These are phyloP conservation scores for Asclepias syriaca DNA, from an alignment of 257 asterid genomes.

Conservation along the genomic window DNA sequence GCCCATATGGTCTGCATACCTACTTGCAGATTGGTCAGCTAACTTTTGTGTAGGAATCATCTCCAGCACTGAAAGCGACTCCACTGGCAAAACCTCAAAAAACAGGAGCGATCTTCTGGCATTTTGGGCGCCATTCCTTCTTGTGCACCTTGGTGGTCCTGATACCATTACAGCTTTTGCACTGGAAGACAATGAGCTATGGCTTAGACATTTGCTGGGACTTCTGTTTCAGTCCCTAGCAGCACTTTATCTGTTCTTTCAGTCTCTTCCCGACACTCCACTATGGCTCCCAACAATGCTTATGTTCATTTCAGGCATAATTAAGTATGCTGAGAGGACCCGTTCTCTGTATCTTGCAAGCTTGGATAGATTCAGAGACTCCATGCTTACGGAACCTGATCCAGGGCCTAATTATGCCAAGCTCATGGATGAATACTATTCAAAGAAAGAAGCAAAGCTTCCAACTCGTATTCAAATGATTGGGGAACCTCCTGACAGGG, in stretches of 20 bases:
- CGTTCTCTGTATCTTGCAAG: conserved; percentile 37
- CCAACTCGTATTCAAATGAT: conserved; percentile 30
- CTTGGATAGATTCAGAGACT: conserved; percentile 28
- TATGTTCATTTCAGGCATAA: conserved; percentile 34
- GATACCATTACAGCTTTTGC: conserved; percentile 50
- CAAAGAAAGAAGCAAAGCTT: conserved; percentile 32
- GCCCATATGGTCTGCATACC: conserved; percentile 43
- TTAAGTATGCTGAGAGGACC: conserved; percentile 43
- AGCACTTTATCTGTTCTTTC: conserved; percentile 34
- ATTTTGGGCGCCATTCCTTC: conserved; percentile 50
- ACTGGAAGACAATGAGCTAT: conserved; percentile 46
- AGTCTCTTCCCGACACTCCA: conserved; percentile 24
- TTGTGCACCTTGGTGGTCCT: conserved; percentile 56
- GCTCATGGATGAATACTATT: conserved; percentile 39
- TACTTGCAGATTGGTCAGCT: conserved; percentile 57
- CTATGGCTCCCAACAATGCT: conserved; percentile 38
- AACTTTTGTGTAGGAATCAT: conserved; percentile 39
- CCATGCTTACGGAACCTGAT: conserved; percentile 41
- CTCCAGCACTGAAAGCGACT: conserved; percentile 32
- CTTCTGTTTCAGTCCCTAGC: conserved; percentile 32
- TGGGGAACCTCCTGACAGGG: conserved; percentile 24
- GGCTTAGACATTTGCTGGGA: conserved; percentile 39
- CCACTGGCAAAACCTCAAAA: not conserved
- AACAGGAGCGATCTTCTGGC: conserved; percentile 26
- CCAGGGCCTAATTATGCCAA: conserved; percentile 52